Conservation (phyloP, 768 basidiomycete species). For the Calocera viscosa region DNA sequence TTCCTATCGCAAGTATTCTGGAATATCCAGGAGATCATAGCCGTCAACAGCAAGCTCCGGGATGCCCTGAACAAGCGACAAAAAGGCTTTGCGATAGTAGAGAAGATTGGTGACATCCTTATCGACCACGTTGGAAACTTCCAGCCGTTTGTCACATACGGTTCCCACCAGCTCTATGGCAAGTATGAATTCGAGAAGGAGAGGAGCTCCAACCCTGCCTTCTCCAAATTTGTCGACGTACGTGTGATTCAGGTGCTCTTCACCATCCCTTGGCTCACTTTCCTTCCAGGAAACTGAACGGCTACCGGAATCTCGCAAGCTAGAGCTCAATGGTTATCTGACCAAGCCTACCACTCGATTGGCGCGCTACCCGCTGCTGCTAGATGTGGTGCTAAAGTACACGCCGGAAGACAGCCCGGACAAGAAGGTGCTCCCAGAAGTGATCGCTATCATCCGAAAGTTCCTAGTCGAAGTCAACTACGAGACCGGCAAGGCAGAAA, state of each 20-base stretch:
- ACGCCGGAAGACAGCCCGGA: constrained; percentile 86
- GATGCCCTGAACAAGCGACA: constrained; percentile 92
- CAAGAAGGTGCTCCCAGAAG: constrained; percentile 63
- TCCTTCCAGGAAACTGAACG: constrained; percentile 66
- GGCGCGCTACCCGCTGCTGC: constrained; percentile 86
- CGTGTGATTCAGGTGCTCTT: constrained; percentile 22
- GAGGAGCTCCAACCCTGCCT: constrained; percentile 82
- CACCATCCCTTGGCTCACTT: background rate
- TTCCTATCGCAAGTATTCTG: constrained; percentile 94
- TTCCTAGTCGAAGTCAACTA: constrained; percentile 81
- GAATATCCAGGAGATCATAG: constrained; percentile 90
- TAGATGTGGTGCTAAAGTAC: constrained; percentile 84
- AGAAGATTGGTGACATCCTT: constrained; percentile 81
- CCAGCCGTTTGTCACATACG: constrained; percentile 86
- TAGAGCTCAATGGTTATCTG: constrained; percentile 93
- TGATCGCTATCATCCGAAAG: constrained; percentile 59
- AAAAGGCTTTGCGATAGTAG: constrained; percentile 87
- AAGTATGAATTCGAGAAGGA: constrained; percentile 99
- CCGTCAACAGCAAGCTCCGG: constrained; percentile 79
- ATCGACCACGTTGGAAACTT: constrained; percentile 79
- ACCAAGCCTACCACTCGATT: constrained; percentile 97
- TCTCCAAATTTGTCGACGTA: constrained; percentile 92
- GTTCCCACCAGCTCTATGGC: constrained; percentile 91
- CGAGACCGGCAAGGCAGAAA: constrained; percentile 91
- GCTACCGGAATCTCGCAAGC: constrained; percentile 84